phyloP scores from a whole-genome alignment of 2,329 filamentous ascomycete genomes.

The Aspergillus ibericus region DNA sequence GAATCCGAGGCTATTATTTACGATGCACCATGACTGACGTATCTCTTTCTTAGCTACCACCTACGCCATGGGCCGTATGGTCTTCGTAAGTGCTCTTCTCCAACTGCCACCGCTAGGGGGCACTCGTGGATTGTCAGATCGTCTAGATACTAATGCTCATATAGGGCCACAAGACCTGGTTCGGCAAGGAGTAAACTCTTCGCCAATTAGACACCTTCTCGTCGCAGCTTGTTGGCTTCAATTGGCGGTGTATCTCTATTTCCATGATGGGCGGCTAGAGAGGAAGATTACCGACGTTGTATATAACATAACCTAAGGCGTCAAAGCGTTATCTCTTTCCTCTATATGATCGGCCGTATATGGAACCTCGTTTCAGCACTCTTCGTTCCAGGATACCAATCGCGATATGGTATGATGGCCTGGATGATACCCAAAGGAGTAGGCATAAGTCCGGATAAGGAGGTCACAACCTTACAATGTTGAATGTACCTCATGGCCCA shows the following conservation, averaged over 20 bases:
- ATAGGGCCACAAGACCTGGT: constrained; percentile 67
- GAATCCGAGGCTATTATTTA: constrained; percentile 8
- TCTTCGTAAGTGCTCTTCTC: constrained; percentile 39
- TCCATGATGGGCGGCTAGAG: constrained; percentile 26
- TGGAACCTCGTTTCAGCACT: neutral
- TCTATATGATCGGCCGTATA: constrained; percentile 13
- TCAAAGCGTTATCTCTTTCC: constrained; percentile 32
- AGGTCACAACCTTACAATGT: too few relatives aligned
- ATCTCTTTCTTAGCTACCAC: constrained; percentile 28
- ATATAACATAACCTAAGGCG: constrained; percentile 37
- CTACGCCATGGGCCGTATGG: constrained; percentile 47
- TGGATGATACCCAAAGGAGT: neutral
- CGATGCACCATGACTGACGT: constrained; percentile 8
- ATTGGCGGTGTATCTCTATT: constrained; percentile 40
- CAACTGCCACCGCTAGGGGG: neutral
- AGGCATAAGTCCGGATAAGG: neutral
- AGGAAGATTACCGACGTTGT: constrained; percentile 36
- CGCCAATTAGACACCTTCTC: constrained; percentile 9
- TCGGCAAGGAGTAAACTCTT: constrained; percentile 35
- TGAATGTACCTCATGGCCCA: too few relatives aligned
- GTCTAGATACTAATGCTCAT: neutral
- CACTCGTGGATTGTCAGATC: neutral
- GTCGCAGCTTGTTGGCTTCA: constrained; percentile 18
- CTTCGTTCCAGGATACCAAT: neutral
- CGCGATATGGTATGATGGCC: neutral